Evolutionary conservation across 2,329 filamentous ascomycete genomes (phyloP).

Genomic region (Fusarium fujikuroi): DNA sequence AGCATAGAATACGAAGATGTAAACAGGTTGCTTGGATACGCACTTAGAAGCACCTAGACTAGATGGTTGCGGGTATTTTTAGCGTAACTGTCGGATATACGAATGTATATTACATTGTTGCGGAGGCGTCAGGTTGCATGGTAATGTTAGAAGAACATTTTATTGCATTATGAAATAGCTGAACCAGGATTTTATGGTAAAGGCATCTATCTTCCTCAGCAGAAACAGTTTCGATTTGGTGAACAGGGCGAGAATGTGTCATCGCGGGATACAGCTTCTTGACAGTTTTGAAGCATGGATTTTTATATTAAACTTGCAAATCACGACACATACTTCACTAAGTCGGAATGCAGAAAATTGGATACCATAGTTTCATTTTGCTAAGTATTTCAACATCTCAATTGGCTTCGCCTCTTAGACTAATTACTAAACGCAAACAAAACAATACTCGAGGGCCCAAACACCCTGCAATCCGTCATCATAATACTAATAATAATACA

Average conservation of each 20-base stretch:
- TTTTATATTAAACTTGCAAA: background rate
- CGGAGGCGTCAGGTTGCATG: slow-evolving; percentile 13
- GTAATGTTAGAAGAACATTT: slow-evolving; percentile 2
- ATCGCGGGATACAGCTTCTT: background rate
- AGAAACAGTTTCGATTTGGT: background rate
- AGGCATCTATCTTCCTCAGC: background rate
- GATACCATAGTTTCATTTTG: slow-evolving; percentile 8
- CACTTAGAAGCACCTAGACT: slow-evolving; percentile 16
- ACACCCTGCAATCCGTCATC: background rate
- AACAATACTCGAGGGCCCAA: background rate
- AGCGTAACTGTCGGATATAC: background rate
- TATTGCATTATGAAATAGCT: background rate
- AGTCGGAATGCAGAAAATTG: background rate
- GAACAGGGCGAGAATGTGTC: background rate
- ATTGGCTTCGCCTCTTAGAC: slow-evolving; percentile 10
- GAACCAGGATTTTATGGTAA: background rate
- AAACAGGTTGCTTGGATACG: background rate
- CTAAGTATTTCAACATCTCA: slow-evolving; percentile 23
- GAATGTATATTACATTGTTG: background rate
- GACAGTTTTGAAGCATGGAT: too few relatives aligned
- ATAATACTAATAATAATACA: slow-evolving; percentile 18
- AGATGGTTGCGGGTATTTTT: background rate
- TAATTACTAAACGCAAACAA: slow-evolving; percentile 2
- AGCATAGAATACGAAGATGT: slow-evolving; percentile 37
- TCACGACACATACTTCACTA: too few relatives aligned